Conservation (phyloP, 148 eudicot species). For the Hydrangea macrophylla region DNA sequence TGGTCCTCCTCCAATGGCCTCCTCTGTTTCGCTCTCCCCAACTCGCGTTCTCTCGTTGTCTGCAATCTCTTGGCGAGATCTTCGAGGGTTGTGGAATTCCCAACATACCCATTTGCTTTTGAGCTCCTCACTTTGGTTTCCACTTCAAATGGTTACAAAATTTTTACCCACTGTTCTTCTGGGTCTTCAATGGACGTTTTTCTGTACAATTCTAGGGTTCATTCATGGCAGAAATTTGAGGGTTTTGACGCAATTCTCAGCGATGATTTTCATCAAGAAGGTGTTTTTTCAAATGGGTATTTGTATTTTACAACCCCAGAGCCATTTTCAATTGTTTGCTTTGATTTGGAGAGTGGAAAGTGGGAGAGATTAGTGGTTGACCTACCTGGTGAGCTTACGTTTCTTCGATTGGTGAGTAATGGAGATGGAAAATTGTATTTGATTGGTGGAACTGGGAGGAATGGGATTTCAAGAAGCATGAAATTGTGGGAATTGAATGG, state of each 20-base stretch:
- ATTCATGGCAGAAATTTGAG: conserved; percentile 32
- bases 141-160: conserved; percentile 27
- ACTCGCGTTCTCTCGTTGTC: conserved; percentile 43
- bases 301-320: conserved; percentile 49
- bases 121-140: conserved; percentile 46
- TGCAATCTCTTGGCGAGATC: conserved; percentile 40
- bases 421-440: conserved; percentile 37
- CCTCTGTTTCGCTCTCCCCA: conserved; percentile 52
- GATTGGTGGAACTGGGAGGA: conserved; percentile 58
- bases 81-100: conserved; percentile 36
- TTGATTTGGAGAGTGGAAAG: conserved; percentile 38
- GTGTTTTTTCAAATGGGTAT: conserved; percentile 31
- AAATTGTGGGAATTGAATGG: conserved; percentile 54
- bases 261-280: conserved; percentile 42
- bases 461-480: conserved; percentile 57
- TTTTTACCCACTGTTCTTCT: conserved; percentile 32
- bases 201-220: conserved; percentile 39
- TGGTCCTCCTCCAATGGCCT: conserved; percentile 48
- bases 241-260: conserved; percentile 22
- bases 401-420: conserved; percentile 39
- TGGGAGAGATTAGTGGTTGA: conserved; percentile 24
- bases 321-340: conserved; percentile 32
- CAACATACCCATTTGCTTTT: conserved; percentile 33
- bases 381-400: conserved; percentile 43
- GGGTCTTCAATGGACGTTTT: conserved; percentile 31